Percentiles rank a stretch among this genome's conserved stretches.
phyloP scores from a whole-genome alignment of 306 rosid species.

The Prunus mira region DNA sequence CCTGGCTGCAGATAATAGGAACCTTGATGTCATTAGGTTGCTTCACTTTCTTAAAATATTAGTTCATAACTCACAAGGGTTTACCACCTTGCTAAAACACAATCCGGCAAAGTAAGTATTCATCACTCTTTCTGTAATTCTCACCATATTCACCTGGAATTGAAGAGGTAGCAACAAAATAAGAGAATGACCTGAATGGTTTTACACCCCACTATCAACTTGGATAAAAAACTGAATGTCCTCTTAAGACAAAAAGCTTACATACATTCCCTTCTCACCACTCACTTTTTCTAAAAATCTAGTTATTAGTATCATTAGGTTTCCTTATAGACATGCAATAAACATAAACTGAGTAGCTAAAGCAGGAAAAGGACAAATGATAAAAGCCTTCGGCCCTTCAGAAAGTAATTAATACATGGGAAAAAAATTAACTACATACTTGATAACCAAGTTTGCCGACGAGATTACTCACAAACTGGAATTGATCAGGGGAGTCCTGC shows the following conservation, averaged over 20 bases:
- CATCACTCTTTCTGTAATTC: constrained; percentile 78
- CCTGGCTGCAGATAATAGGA: constrained; percentile 73
- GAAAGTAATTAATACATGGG: constrained; percentile 6
- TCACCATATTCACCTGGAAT: constrained; percentile 78
- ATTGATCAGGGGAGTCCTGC: constrained; percentile 78
- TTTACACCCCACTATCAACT: constrained; percentile 11
- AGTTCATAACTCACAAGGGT: constrained; percentile 9
- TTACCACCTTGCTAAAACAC: constrained; percentile 71
- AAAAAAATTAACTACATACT: constrained; percentile 56
- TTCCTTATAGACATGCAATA: background rate
- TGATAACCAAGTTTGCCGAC: constrained; percentile 70
- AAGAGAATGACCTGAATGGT: constrained; percentile 12
- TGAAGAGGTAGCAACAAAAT: constrained; percentile 3
- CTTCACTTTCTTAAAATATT: constrained; percentile 8
- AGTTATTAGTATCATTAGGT: background rate
- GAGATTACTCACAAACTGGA: constrained; percentile 58
- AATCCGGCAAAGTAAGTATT: constrained; percentile 85
- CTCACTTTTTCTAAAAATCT: background rate
- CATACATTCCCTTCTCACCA: background rate
- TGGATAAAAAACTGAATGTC: background rate
- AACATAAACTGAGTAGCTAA: constrained; percentile 13
- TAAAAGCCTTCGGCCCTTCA: constrained; percentile 11
- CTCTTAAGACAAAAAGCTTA: background rate
- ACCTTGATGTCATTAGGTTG: constrained; percentile 16
- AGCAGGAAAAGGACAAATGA: constrained; percentile 1